Conservation (phyloP, 345 rosid genomes). For the Raphanus sativus region DNA sequence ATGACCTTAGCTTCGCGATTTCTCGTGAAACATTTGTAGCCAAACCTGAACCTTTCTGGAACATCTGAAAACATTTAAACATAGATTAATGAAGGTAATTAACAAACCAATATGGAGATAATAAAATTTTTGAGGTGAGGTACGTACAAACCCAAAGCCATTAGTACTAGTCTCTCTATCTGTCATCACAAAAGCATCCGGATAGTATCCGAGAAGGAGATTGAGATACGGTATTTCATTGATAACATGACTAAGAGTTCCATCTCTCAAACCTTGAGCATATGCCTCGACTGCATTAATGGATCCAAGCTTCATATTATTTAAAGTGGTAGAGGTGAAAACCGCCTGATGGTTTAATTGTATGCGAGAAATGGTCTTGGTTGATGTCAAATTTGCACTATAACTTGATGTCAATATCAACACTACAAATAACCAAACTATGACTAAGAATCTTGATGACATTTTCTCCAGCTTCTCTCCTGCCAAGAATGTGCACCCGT, state of each 20-base stretch:
- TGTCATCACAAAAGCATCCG: constrained; percentile 10
- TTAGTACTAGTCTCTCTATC: constrained; percentile 15
- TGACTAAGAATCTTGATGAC: constrained; percentile 17
- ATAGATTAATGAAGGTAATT: neutral
- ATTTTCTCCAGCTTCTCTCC: constrained; percentile 34
- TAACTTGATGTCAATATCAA: constrained; percentile 35
- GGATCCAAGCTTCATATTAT: neutral
- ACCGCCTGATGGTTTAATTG: constrained; percentile 3
- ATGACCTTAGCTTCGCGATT: constrained; percentile 28
- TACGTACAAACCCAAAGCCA: constrained; percentile 37
- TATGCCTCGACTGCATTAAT: constrained; percentile 7
- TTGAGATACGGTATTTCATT: constrained; percentile 29
- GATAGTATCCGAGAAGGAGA: constrained; percentile 19
- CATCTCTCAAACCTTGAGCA: constrained; percentile 14
- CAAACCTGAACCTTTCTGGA: constrained; percentile 31
- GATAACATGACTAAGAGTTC: constrained; percentile 17
- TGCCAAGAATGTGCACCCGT: constrained; percentile 4
- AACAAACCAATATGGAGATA: neutral
- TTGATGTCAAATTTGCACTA: constrained; percentile 30
- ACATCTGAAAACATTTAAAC: constrained; percentile 13
- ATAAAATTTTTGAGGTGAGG: neutral
- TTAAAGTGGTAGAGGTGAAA: neutral
- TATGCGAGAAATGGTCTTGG: constrained; percentile 25
- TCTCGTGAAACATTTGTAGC: constrained; percentile 25
- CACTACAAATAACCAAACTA: constrained; percentile 26